These are phyloP conservation scores for Mercurialis annua DNA, from an alignment of 345 rosid genomes.

Conservation along the genomic window DNA sequence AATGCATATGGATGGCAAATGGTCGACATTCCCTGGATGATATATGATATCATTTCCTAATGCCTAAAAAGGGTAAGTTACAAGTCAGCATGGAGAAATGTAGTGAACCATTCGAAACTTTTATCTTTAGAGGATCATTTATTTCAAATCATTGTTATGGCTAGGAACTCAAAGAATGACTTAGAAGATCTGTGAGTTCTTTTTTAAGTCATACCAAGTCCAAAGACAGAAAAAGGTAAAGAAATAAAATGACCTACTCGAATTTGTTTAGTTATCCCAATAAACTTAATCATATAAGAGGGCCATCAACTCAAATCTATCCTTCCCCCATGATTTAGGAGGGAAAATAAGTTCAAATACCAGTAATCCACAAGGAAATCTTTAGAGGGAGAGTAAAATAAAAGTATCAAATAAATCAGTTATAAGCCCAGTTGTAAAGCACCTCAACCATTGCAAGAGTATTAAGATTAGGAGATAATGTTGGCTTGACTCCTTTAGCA, in stretches of 20 bases:
- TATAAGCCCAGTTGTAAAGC: conserved; percentile 12
- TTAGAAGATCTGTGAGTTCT: background rate
- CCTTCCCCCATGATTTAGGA: background rate
- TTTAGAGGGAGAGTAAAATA: background rate
- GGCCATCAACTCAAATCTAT: background rate
- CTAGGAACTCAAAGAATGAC: background rate
- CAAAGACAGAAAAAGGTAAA: background rate
- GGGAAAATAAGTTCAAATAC: background rate
- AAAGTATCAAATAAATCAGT: background rate
- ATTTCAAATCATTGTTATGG: background rate
- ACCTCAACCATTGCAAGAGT: conserved; percentile 93
- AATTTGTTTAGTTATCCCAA: background rate
- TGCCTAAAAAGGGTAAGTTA: background rate
- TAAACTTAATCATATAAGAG: background rate
- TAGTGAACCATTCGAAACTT: background rate
- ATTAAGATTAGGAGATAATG: conserved; percentile 84
- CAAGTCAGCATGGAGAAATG: background rate
- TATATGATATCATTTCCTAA: background rate
- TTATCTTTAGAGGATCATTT: background rate
- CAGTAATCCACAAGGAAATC: background rate
- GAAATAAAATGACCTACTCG: background rate
- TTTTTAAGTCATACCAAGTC: background rate
- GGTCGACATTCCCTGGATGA: background rate
- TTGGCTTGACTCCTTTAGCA: conserved; percentile 95
- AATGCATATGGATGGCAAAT: background rate